Evolutionary conservation across 2,329 filamentous ascomycete genomes (phyloP), one percentile per base, ranked within the genome.

Genomic region (Sporothrix luriei): DNA sequence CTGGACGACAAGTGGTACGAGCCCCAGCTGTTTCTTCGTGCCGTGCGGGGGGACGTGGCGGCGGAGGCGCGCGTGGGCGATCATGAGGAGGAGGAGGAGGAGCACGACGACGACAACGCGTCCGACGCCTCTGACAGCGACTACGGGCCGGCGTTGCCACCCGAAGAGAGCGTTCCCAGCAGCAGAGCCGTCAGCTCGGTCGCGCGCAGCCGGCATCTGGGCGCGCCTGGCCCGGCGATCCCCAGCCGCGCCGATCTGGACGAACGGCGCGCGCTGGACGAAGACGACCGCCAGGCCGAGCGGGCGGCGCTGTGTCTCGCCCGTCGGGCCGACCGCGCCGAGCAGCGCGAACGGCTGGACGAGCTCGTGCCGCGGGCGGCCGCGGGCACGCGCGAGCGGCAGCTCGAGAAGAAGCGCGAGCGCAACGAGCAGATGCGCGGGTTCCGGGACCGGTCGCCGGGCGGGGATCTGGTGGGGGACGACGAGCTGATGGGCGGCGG

Each of bases 1-100:
- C 83, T 98, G 73, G 90, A 91, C 4, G 90, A 94, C 78, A 92
- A 92, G 61, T 99, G 94, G 94, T 99, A 98, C 79, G 92, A 96
- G 76, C 91, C 93, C 9, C 86, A 86, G 70, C 91, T 88, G 73
- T 87, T 92, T 72, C 68, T 75, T 66, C 71, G 74, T 3, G 71
- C 73, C 9, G 66, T 74, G 49, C 4, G 71, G 82, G 87, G 54
- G 26, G 10, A 2, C 19, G 19, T 19, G 7, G 19, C 6, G 5
- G 14, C 4, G 33, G 13, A 52, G 11, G 21, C 33, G 54, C 6
- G 10, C 33, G 40, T 43, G n/a, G 33, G 57, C 3, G 38, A 46
- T 13, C 54, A 46, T n/a, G 54, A 33, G 0, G 40, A 65, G 49
- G 43, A 40, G 24, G 19, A 16, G 26, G 24, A 24, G 43, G 43